Evolutionary conservation across 2,329 filamentous ascomycete genomes (phyloP).

Genomic region (Phaeoacremonium minimum): DNA sequence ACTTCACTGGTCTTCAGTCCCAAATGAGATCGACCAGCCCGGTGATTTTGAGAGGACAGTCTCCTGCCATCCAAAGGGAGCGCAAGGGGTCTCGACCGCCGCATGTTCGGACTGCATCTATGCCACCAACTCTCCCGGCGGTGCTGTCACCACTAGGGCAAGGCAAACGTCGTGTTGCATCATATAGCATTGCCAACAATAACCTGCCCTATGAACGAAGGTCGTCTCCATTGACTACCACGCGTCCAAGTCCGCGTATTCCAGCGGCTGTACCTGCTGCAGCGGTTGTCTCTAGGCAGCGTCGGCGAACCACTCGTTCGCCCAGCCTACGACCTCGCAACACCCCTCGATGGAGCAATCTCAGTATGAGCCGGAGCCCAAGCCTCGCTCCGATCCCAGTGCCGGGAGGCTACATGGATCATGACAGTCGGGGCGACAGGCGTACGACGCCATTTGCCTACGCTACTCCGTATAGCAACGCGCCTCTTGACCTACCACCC

Average conservation of each 20-base stretch:
- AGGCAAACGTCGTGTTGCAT: constrained; percentile 39
- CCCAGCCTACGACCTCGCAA: constrained; percentile 46
- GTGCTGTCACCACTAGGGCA: constrained; percentile 31
- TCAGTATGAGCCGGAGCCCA: constrained; percentile 23
- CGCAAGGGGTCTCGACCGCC: constrained; percentile 39
- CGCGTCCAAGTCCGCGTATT: constrained; percentile 22
- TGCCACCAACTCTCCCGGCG: constrained; percentile 36
- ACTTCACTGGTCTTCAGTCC: constrained; percentile 28
- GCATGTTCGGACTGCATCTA: constrained; percentile 46
- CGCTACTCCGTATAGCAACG: constrained; percentile 69
- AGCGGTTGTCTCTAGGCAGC: constrained; percentile 17
- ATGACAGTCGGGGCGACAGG: constrained; percentile 28
- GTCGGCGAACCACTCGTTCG: constrained; percentile 52
- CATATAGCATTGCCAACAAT: constrained; percentile 27
- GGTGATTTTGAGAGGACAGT: constrained; percentile 29
- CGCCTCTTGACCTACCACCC: constrained; percentile 32
- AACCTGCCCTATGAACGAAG: constrained; percentile 27
- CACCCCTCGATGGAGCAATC: constrained; percentile 51
- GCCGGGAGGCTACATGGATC: constrained; percentile 15
- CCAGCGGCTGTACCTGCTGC: constrained; percentile 14
- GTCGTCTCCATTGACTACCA: constrained; percentile 27
- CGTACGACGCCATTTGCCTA: constrained; percentile 63
- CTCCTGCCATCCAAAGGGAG: constrained; percentile 31
- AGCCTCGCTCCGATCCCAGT: constrained; percentile 24
- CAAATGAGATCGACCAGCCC: constrained; percentile 29